Evolutionary conservation across 805 yeast genomes (phyloP), one percentile per base, ranked within the genome.

Genomic region (Candida verbasci): DNA sequence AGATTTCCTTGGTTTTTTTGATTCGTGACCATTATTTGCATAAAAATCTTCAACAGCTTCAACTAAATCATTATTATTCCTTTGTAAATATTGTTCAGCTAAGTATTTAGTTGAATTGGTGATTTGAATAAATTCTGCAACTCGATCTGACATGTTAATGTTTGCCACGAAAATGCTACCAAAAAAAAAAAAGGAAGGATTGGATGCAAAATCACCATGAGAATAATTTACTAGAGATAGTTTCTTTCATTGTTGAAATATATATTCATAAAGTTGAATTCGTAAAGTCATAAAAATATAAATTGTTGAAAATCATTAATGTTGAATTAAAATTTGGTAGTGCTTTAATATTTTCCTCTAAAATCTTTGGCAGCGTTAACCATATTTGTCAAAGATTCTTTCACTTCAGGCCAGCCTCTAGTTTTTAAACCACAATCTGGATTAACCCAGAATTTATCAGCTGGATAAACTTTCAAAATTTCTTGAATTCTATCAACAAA

Each of bases 401-500:
- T 87, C 58, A 91, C 86, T 80, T 93, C 98, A 56, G 85, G 87
- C 98, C 98, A 93, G 57, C 95, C 96, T 83, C 98, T 89, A 69
- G 98, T 93, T 86, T 93, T 93, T 71, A 93, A 82, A 81, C 98
- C 98, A 82, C 98, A 93, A 78, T 93, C 98, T 62, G 98, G 98
- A 94, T 93, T 93, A 65, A 93, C 95, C 98, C 98, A 93, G 81
- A 93, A 86, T 72, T 89, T 91, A 70, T 86, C 86, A 64, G 93
- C 94, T 67, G 97, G 97, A 79, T 91, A 91, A 44, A 86, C 93
- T 77, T 88, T 87, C 72, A 93, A 76, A 75, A 93, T 89, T 68
- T 87, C 93, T 62, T 80, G 80, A 62, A 93, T 86, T 76, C 96
- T 88, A 64, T 82, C 72, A 68, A 87, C 82, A 72, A 93, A 91